A percentile compares a stretch with the other conserved stretches of the same genome.
phyloP scores from a whole-genome alignment of 495 filamentous ascomycete species.

The Aspergillus biplanus region DNA sequence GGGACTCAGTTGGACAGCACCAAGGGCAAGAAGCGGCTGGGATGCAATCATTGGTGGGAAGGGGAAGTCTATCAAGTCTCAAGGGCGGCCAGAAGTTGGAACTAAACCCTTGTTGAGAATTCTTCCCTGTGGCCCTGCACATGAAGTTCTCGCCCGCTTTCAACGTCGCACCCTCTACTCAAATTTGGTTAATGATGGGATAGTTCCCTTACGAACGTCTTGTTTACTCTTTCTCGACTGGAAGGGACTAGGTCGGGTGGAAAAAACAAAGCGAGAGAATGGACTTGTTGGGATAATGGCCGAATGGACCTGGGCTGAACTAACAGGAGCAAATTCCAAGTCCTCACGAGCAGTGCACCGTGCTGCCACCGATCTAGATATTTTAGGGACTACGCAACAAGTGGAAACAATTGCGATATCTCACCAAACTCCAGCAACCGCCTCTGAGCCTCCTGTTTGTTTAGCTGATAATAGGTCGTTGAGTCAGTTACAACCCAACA shows the following conservation, averaged over 20 bases:
- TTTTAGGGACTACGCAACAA: slow-evolving; percentile 36
- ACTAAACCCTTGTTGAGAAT: slow-evolving; percentile 91
- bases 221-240: slow-evolving; percentile 97
- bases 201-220: slow-evolving; percentile 92
- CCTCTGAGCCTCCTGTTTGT: background rate
- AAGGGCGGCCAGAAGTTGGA: slow-evolving; percentile 68
- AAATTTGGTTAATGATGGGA: slow-evolving; percentile 98
- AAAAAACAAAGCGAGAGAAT: slow-evolving; percentile 91
- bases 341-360: slow-evolving; percentile 43
- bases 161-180: slow-evolving; percentile 92
- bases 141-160: slow-evolving; percentile 83
- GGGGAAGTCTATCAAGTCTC: slow-evolving; percentile 66
- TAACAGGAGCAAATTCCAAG: slow-evolving; percentile 78
- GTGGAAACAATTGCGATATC: slow-evolving; percentile 19
- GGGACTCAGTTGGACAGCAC: slow-evolving; percentile 90
- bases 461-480: slow-evolving; percentile 25
- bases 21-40: slow-evolving; percentile 85
- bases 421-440: background rate
- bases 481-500: slow-evolving; percentile 7
- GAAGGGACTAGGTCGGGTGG: slow-evolving; percentile 88
- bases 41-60: slow-evolving; percentile 80
- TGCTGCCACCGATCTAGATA: slow-evolving; percentile 29
- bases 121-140: slow-evolving; percentile 89
- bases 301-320: slow-evolving; percentile 91
- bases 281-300: slow-evolving; percentile 89